Base-by-base conservation (phyloP, 257 asterid genomes). In the Solanum clarkiae region DNA sequence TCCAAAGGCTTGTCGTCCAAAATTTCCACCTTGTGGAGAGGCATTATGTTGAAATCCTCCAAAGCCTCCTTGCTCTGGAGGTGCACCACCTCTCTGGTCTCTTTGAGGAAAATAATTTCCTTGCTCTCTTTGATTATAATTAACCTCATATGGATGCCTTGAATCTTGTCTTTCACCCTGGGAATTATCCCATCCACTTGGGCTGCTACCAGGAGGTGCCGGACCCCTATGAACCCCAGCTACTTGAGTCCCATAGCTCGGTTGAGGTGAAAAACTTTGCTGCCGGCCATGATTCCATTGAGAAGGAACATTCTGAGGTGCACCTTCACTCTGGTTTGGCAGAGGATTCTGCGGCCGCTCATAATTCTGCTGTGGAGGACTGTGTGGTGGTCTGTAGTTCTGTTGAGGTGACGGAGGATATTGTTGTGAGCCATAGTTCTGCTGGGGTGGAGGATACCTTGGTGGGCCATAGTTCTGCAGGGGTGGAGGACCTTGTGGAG, bases 281-380 rank as follows among this genome's bases (percentile, higher is more conserved):
- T 87, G 90, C 16, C 84, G 85, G 65, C 86, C 90, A 86, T 90
- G 87, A 62, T 79, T 85, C 87, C 91, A 91, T 60, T 86, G 92
- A 16, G 85, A 84, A 24, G 89, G 91, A 82, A 83, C 83, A 84
- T 75, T 80, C 77, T 89, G 93, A 54, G 74, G 89, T 17, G 84
- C 86, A 15, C 84, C 86, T 14, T 83, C 68, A 83, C 57, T 84
- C 86, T 81, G 91, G 60, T 55, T 81, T 36, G 87, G 82, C 40
- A 44, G 63, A 10, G 79, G 36, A 80, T 66, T 81, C 62, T 71
- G 90, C 6, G 66, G 51, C 12, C 60, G 55, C 53, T 85, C 87
- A 84, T 60, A 85, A 47, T 65, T 53, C 81, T 85, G 88, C 75
- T 85, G 87, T 13, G 84, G 84, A 69, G 86, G 77, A 84, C 15